Percentiles rank a stretch among this genome's conserved stretches.
These are phyloP conservation scores for Leishmania amazonensis DNA, from an alignment of 208 protist genomes.

Conservation along the genomic window DNA sequence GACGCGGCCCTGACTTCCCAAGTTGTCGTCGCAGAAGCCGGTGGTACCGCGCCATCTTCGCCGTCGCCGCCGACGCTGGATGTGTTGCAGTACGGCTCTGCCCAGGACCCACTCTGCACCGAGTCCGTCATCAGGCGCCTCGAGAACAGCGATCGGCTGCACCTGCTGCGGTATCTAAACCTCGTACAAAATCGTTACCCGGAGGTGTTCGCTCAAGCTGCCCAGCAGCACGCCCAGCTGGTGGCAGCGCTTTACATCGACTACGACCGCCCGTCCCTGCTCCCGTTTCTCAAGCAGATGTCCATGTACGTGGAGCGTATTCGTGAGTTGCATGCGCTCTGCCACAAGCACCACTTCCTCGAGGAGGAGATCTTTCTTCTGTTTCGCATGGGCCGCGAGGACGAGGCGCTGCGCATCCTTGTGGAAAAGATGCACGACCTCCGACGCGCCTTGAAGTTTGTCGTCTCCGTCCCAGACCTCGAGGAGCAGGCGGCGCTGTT, in stretches of 20 bases:
- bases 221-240: slow-evolving; percentile 58
- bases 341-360: slow-evolving; percentile 56
- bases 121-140: slow-evolving; percentile 52
- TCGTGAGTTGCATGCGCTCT: slow-evolving; percentile 74
- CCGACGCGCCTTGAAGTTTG: slow-evolving; percentile 26
- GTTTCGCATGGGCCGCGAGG: slow-evolving; percentile 74
- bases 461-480: slow-evolving; percentile 35
- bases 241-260: slow-evolving; percentile 77
- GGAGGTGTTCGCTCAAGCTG: slow-evolving; percentile 24
- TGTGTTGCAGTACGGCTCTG: slow-evolving; percentile 22
- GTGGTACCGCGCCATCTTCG: not conserved
- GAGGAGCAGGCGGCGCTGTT: slow-evolving; percentile 72
- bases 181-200: slow-evolving; percentile 39
- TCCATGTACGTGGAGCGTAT: slow-evolving; percentile 58
- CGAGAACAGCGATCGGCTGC: slow-evolving; percentile 44
- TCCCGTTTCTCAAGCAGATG: slow-evolving; percentile 67
- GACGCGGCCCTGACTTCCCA: not conserved
- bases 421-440: slow-evolving; percentile 42
- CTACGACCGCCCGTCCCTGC: slow-evolving; percentile 56
- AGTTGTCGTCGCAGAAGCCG: not conserved
- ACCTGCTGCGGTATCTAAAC: slow-evolving; percentile 61
- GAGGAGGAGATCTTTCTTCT: slow-evolving; percentile 80
- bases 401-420: slow-evolving; percentile 77
- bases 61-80: not conserved
- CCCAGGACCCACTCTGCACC: slow-evolving; percentile 35